These are phyloP conservation scores for Malus hybrid DNA, from an alignment of 331 rosid genomes.

Conservation along the genomic window DNA sequence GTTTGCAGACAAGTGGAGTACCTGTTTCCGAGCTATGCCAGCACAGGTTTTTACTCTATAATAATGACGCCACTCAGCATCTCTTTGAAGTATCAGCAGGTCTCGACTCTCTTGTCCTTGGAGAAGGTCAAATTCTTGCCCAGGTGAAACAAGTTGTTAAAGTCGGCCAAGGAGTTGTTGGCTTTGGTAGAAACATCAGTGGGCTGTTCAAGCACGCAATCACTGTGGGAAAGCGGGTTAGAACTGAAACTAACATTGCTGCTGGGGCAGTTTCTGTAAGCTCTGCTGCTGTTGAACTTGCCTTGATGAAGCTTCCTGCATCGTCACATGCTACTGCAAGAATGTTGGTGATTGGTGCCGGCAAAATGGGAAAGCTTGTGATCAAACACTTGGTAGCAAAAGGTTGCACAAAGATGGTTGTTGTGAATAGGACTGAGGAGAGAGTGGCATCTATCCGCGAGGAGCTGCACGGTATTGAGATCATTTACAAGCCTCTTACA, in stretches of 20 bases:
- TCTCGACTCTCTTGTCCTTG: slow-evolving; percentile 95
- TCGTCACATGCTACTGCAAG: slow-evolving; percentile 51
- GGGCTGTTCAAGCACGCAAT: slow-evolving; percentile 96
- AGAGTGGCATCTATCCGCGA: slow-evolving; percentile 72
- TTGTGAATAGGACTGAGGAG: slow-evolving; percentile 84
- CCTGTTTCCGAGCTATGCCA: slow-evolving; percentile 75
- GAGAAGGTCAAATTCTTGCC: slow-evolving; percentile 98
- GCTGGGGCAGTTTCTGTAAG: slow-evolving; percentile 98
- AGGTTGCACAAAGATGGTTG: slow-evolving; percentile 81
- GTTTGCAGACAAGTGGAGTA: slow-evolving; percentile 78
- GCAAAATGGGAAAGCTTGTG: slow-evolving; percentile 98
- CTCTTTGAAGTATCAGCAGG: slow-evolving; percentile 93
- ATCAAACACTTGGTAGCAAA: slow-evolving; percentile 91
- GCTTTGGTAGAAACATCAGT: slow-evolving; percentile 90
- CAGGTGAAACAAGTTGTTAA: slow-evolving; percentile 98
- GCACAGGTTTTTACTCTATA: slow-evolving; percentile 74
- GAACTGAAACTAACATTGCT: slow-evolving; percentile 93
- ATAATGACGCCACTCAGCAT: slow-evolving; percentile 88
- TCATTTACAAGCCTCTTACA: slow-evolving; percentile 73
- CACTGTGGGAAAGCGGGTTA: slow-evolving; percentile 95
- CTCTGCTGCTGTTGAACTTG: slow-evolving; percentile 94
- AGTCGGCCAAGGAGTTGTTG: slow-evolving; percentile 89
- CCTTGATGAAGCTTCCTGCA: slow-evolving; percentile 79
- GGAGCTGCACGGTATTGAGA: slow-evolving; percentile 62
- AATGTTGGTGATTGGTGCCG: slow-evolving; percentile 88